These are phyloP conservation scores for Pyrenopolyporus hunteri DNA, from an alignment of 495 filamentous ascomycete species.

Conservation along the genomic window DNA sequence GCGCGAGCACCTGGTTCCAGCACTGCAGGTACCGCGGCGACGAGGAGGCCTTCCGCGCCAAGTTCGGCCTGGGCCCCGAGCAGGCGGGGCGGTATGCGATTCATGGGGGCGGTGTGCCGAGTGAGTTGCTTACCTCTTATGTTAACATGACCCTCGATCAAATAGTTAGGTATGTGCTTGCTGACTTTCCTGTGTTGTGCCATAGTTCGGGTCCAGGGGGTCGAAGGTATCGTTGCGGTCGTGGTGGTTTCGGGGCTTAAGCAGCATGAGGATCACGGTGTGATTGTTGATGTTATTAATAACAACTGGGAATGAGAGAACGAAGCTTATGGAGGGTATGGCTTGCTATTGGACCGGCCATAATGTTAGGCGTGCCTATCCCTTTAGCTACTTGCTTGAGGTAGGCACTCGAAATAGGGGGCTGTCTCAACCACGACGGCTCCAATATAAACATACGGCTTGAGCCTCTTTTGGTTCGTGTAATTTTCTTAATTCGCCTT, in stretches of 20 bases:
- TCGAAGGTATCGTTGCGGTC: slow-evolving; percentile 74
- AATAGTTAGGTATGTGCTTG: no score
- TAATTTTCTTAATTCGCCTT: no score
- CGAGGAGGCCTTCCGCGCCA: slow-evolving; percentile 63
- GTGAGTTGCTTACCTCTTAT: slow-evolving; percentile 31
- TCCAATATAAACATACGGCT: no score
- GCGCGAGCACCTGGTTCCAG: slow-evolving; percentile 70
- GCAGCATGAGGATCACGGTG: slow-evolving; percentile 78
- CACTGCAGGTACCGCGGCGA: slow-evolving; percentile 62
- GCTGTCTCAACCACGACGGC: no score
- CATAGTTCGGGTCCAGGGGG: slow-evolving; percentile 64
- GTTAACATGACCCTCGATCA: no score
- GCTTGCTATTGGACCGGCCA: no score
- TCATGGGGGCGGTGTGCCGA: slow-evolving; percentile 75
- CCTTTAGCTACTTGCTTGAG: neutral
- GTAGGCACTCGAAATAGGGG: no score
- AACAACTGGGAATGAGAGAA: slow-evolving; percentile 47
- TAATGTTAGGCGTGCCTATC: neutral
- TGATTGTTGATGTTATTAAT: slow-evolving; percentile 69
- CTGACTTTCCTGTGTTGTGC: no score
- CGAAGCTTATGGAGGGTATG: neutral
- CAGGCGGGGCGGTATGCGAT: slow-evolving; percentile 70
- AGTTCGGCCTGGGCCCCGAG: slow-evolving; percentile 59
- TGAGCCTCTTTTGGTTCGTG: no score
- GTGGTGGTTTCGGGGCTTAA: slow-evolving; percentile 77